Conservation (phyloP, 2,329 filamentous ascomycete genomes). For the Truncatella angustata region DNA sequence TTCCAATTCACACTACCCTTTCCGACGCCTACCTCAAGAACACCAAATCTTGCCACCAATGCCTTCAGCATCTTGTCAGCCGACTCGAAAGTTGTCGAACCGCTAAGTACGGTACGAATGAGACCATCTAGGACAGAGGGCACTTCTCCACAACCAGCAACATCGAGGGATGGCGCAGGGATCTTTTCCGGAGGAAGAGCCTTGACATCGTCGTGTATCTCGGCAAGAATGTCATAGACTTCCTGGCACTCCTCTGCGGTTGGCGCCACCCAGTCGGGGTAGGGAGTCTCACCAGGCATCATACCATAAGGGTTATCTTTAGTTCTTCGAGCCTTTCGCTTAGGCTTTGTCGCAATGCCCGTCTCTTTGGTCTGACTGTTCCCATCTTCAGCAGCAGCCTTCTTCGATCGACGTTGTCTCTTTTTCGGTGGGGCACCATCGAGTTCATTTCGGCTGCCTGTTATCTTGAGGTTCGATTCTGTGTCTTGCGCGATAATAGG, state of each 20-base stretch:
- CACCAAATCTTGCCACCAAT: conserved; percentile 63
- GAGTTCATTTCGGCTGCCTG: neutral
- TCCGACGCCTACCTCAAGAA: conserved; percentile 59
- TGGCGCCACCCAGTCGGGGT: conserved; percentile 64
- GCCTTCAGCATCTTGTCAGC: conserved; percentile 65
- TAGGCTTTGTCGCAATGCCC: conserved; percentile 20
- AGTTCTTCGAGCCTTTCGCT: conserved; percentile 24
- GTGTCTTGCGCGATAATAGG: neutral
- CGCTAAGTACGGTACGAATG: conserved; percentile 51
- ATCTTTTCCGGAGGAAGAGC: conserved; percentile 58
- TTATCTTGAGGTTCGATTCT: neutral
- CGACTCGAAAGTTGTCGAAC: conserved; percentile 45
- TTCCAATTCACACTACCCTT: conserved; percentile 76
- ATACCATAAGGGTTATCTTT: conserved; percentile 47
- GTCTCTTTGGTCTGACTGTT: neutral
- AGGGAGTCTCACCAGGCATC: conserved; percentile 60
- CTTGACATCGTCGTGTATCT: conserved; percentile 62
- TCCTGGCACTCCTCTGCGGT: conserved; percentile 67
- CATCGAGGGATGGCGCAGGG: conserved; percentile 65
- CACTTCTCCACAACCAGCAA: conserved; percentile 65
- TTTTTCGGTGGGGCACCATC: neutral
- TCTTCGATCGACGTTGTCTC: neutral
- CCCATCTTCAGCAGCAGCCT: neutral
- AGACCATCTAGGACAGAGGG: conserved; percentile 54
- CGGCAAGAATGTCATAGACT: conserved; percentile 64